Conservation (phyloP, 1,284 basidiomycete genomes). For the Clitocybe nebularis region DNA sequence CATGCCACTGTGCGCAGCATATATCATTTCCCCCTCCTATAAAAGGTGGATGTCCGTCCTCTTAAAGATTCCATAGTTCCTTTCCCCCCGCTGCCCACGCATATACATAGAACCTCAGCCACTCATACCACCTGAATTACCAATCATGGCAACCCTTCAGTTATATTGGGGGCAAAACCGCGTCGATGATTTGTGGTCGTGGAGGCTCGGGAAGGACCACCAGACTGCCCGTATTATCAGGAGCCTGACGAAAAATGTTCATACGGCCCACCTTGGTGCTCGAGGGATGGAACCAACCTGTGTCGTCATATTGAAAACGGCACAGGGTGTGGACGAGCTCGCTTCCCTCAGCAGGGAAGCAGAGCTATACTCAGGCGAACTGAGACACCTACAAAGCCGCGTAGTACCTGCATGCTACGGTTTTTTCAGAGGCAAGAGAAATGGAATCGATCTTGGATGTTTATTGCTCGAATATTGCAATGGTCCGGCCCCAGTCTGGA, state of each 20-base stretch:
- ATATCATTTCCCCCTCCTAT: slow-evolving; percentile 9
- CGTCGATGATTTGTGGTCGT: slow-evolving; percentile 22
- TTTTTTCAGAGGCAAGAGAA: slow-evolving; percentile 25
- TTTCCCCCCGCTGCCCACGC: not conserved
- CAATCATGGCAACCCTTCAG: slow-evolving; percentile 18
- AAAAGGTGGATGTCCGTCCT: not conserved
- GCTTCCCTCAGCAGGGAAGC: slow-evolving; percentile 23
- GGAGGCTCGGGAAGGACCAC: slow-evolving; percentile 15
- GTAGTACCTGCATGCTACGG: slow-evolving; percentile 30
- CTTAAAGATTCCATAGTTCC: not conserved
- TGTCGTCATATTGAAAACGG: slow-evolving; percentile 24
- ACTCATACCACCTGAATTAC: not conserved
- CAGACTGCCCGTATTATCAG: slow-evolving; percentile 13
- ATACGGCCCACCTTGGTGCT: slow-evolving; percentile 17
- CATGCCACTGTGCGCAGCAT: slow-evolving; percentile 1
- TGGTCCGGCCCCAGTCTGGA: slow-evolving; percentile 12
- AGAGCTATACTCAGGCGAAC: slow-evolving; percentile 24
- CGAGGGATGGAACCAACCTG: slow-evolving; percentile 11
- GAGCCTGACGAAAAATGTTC: slow-evolving; percentile 13
- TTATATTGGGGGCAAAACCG: slow-evolving; percentile 11
- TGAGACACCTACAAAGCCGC: slow-evolving; percentile 27
- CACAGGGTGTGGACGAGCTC: slow-evolving; percentile 17
- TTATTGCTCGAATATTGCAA: slow-evolving; percentile 36
- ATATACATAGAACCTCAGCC: too few relatives aligned
- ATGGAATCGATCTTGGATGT: slow-evolving; percentile 23